Evolutionary conservation across 345 rosid genomes (phyloP).

Genomic region (Cardamine resedifolia): DNA sequence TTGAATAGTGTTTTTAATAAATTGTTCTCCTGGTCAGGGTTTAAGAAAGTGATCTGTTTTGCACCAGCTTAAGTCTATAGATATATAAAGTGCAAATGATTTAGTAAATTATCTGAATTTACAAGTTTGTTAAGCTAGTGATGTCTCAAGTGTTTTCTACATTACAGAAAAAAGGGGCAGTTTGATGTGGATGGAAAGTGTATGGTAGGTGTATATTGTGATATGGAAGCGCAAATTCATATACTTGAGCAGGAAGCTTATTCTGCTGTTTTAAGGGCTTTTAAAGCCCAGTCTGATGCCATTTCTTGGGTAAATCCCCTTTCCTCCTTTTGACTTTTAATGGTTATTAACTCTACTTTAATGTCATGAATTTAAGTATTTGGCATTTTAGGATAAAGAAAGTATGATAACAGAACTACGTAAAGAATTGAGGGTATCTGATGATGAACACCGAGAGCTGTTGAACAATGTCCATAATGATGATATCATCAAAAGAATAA

Average conservation of each 20-base stretch:
- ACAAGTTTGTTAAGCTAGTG: neutral
- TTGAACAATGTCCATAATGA: slow-evolving; percentile 72
- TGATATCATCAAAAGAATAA: slow-evolving; percentile 68
- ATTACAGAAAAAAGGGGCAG: slow-evolving; percentile 10
- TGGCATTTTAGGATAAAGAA: slow-evolving; percentile 70
- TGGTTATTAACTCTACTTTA: neutral
- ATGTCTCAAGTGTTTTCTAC: neutral
- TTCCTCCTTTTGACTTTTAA: slow-evolving; percentile 2
- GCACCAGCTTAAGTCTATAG: neutral
- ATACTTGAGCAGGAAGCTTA: slow-evolving; percentile 95
- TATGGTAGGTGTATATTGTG: slow-evolving; percentile 30
- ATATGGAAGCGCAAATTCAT: slow-evolving; percentile 87
- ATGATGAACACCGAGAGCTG: slow-evolving; percentile 90
- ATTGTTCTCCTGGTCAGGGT: neutral
- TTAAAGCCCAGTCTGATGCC: slow-evolving; percentile 95
- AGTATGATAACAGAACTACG: slow-evolving; percentile 87
- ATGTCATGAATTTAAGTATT: neutral
- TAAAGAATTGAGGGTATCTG: slow-evolving; percentile 87
- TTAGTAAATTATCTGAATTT: neutral
- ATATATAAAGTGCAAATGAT: neutral
- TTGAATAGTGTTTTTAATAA: neutral
- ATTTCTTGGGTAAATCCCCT: slow-evolving; percentile 71
- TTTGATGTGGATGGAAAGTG: slow-evolving; percentile 13
- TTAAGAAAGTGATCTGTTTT: neutral
- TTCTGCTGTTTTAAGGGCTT: slow-evolving; percentile 80